Evolutionary conservation across 2,329 filamentous ascomycete species (phyloP), one percentile per base, ranked within the genome.

Genomic region (Magnaporthales sp.): DNA sequence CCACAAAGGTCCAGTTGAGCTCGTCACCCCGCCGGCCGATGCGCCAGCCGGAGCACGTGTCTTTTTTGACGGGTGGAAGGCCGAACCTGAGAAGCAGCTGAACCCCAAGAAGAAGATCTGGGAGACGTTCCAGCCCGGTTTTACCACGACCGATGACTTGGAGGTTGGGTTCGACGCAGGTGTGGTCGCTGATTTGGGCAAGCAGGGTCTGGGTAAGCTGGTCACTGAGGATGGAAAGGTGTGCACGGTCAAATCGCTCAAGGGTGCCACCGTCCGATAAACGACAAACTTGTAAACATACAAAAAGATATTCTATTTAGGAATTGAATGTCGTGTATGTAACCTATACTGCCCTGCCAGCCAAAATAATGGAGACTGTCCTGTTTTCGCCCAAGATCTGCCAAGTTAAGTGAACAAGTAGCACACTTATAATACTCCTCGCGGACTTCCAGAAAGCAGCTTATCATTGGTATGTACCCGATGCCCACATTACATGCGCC

Each of bases 71-170:
- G 95, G 95, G 63, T 99, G 92, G 89, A 85, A 92, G 77, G 93
- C 92, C 68, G 91, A 96, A 83, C 93, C 95, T 0, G 95, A 99
- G 84, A 90, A 89, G 69, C 87, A 94, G 65, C 85, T 99, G 67
- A 99, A 98, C 84, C 95, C 95, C 67, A 99, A 99, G 89, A 99
- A 98, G 89, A 98, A 98, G 89, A 83, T 98, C 69, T 98, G 94
- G 93, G 95, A 99, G 84, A 92, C 86, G 10, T 92, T 97, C 80
- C 94, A 98, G 84, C 93, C 93, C 1, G 95, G 94, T 0, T 98
- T 98, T 81, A 96, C 91, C 31, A 99, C 94, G 8, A 96, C 90
- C 1, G 89, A 90, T 8, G 79, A 78, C 62, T 83, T 94, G 65
- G 91, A 93, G 79, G 94, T 97, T 46, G 93, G 85, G 0, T 99